phyloP scores from a whole-genome alignment of 2,329 filamentous ascomycete species.

The Penicillium griseofulvum region DNA sequence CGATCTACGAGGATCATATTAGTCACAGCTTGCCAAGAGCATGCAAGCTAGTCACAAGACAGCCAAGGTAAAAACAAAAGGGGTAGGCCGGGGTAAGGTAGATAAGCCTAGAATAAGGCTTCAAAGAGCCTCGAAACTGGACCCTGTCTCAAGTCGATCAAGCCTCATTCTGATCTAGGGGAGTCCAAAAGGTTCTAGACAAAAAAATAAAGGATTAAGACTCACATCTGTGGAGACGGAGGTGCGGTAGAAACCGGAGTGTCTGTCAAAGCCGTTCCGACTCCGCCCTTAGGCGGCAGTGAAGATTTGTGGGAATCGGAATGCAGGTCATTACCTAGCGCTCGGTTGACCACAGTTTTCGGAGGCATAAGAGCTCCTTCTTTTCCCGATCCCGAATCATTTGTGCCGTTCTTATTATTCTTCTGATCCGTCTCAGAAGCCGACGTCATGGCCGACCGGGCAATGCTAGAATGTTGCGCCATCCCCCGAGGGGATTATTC shows the following conservation, averaged over 20 bases:
- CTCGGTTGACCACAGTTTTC: conserved; percentile 43
- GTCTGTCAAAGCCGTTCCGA: conserved; percentile 58
- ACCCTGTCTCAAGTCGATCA: not conserved
- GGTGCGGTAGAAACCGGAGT: conserved; percentile 63
- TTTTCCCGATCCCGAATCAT: conserved; percentile 27
- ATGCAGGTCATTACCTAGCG: conserved; percentile 44
- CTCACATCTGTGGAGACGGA: conserved; percentile 61
- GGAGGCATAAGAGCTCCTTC: conserved; percentile 36
- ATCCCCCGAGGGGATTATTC: conserved; percentile 26
- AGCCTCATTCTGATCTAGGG: not conserved
- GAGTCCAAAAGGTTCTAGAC: conserved; percentile 7
- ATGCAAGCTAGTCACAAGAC: not conserved
- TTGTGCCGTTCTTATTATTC: conserved; percentile 21
- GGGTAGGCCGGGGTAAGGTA: not conserved
- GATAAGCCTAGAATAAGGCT: conserved; percentile 8
- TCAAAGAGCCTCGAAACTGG: not conserved
- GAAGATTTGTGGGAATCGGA: conserved; percentile 38
- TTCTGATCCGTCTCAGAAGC: conserved; percentile 27
- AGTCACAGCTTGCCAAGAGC: conserved; percentile 1
- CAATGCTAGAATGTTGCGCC: conserved; percentile 50
- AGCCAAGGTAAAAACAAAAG: not conserved
- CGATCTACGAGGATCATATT: conserved; percentile 17
- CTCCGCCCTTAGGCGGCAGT: conserved; percentile 44
- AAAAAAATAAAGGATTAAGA: conserved; percentile 25
- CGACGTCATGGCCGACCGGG: conserved; percentile 50